Conservation (phyloP, 2,329 filamentous ascomycete genomes). For the Chalaropsis thielavioides region DNA sequence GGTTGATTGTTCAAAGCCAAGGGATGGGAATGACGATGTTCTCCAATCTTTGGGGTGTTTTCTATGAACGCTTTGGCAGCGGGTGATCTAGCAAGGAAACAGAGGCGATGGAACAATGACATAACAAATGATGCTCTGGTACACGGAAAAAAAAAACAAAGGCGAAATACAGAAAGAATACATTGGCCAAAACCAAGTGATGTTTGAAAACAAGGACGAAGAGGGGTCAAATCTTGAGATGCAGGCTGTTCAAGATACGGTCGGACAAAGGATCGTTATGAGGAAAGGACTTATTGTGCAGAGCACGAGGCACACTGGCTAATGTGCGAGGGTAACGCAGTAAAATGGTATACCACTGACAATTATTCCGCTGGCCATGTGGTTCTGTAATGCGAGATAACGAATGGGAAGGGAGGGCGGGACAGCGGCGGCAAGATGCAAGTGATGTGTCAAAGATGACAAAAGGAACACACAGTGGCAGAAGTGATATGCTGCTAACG, state of each 20-base stretch:
- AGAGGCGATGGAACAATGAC: not conserved
- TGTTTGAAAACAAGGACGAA: not conserved
- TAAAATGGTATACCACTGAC: not conserved
- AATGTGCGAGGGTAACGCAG: not conserved
- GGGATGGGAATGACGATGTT: not conserved
- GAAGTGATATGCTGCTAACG: not conserved
- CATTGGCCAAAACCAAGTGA: not conserved
- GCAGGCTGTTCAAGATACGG: not conserved
- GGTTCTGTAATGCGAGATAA: not conserved
- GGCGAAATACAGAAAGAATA: not conserved
- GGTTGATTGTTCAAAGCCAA: not conserved
- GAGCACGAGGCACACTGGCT: not conserved
- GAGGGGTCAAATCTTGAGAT: not conserved
- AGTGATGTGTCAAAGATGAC: not conserved
- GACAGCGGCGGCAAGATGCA: not conserved
- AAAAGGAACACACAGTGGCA: not conserved
- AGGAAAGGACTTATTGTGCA: not conserved
- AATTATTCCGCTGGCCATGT: not conserved
- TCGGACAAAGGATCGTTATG: not conserved
- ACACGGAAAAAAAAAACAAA: not conserved
- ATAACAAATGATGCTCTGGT: not conserved
- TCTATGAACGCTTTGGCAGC: not conserved
- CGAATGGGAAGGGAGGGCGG: not conserved
- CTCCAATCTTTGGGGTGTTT: not conserved
- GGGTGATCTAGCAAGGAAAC: not conserved